Evolutionary conservation across 768 basidiomycete species (phyloP).

Genomic region (Termitomyces sp.): DNA sequence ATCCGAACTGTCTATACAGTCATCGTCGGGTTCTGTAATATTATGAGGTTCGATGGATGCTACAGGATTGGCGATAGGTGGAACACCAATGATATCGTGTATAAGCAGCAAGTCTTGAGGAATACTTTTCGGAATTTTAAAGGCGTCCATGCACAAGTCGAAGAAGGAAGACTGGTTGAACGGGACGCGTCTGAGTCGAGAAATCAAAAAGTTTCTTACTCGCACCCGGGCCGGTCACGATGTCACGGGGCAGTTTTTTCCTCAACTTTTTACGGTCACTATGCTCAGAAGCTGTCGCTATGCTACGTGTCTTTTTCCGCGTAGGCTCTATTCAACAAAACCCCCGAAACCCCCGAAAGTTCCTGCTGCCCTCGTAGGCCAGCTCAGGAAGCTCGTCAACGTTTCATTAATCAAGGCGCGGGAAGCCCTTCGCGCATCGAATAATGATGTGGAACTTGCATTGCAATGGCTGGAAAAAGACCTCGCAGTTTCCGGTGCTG

Average conservation of each 20-base stretch:
- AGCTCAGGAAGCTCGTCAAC: constrained; percentile 77
- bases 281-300: constrained; percentile 18
- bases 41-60: background rate
- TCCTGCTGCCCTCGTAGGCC: constrained; percentile 75
- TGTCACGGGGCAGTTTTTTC: constrained; percentile 19
- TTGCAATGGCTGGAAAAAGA: constrained; percentile 82
- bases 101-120: constrained; percentile 79
- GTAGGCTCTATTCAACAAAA: constrained; percentile 51
- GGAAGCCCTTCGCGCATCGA: constrained; percentile 74
- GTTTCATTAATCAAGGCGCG: constrained; percentile 87
- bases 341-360: constrained; percentile 52
- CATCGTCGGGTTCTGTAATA: constrained; percentile 23
- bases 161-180: background rate
- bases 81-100: constrained; percentile 54
- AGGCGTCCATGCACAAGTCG: constrained; percentile 34
- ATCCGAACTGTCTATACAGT: constrained; percentile 55
- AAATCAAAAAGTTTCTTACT: constrained; percentile 10
- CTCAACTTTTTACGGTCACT: constrained; percentile 11
- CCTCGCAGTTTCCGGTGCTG: constrained; percentile 63
- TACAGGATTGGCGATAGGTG: background rate
- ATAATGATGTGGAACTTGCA: constrained; percentile 73
- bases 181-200: constrained; percentile 13
- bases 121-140: constrained; percentile 58
- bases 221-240: constrained; percentile 11
- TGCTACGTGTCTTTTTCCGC: constrained; percentile 20